Percentiles rank a stretch among this genome's conserved stretches.
These are phyloP conservation scores for Paramecium bursaria DNA, from an alignment of 73 alveolate species.

Conservation along the genomic window DNA sequence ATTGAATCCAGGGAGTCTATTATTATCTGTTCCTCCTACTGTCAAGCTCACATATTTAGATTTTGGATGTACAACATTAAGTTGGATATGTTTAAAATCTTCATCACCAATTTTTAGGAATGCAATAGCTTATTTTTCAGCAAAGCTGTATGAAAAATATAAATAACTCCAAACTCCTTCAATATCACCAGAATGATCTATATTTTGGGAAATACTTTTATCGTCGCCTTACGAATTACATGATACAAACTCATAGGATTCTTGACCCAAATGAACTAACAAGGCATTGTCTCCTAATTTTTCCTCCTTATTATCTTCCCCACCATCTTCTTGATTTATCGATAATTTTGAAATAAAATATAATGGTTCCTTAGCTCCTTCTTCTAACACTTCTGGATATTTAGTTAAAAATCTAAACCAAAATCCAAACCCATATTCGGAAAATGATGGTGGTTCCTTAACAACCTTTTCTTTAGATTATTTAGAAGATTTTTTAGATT, in stretches of 20 bases:
- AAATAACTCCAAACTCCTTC: conserved; percentile 63
- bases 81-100: conserved; percentile 9
- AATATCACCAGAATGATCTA: conserved; percentile 8
- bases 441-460: too few relatives aligned
- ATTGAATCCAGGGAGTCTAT: conserved; percentile 53
- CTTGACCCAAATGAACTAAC: too few relatives aligned
- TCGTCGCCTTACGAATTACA: too few relatives aligned
- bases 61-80: conserved; percentile 22
- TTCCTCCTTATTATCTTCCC: too few relatives aligned
- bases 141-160: conserved; percentile 54
- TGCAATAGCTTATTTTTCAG: conserved; percentile 40
- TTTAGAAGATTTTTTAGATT: too few relatives aligned
- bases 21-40: conserved; percentile 53
- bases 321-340: too few relatives aligned
- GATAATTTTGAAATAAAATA: conserved; percentile 51
- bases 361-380: conserved; percentile 49
- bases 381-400: conserved; percentile 4
- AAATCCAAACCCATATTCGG: conserved; percentile 52
- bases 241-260: too few relatives aligned
- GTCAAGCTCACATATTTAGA: conserved; percentile 26
- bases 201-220: too few relatives aligned
- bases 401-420: conserved; percentile 35
- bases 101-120: conserved; percentile 15
- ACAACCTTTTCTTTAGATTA: too few relatives aligned
- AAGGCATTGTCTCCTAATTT: too few relatives aligned